Evolutionary conservation across 2,329 filamentous ascomycete species (phyloP), one percentile per base, ranked within the genome.

Genomic region (Alternaria hordeiaustralica): DNA sequence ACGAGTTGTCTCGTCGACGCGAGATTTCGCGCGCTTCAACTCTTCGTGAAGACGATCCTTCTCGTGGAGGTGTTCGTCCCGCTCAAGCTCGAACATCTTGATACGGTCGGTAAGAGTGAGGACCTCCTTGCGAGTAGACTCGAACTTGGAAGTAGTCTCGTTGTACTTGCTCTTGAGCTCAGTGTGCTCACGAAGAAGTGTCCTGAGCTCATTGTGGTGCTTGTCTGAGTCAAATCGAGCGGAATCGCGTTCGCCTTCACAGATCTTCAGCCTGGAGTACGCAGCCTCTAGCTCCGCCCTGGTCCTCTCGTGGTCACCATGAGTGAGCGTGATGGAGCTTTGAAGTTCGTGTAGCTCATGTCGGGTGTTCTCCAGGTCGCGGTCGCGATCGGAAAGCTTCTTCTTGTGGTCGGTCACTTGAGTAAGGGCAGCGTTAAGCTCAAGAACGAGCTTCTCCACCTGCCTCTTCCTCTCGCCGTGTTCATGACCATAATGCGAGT

Each of bases 21-120:
- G 58, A 25, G 61, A 58, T 58, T 66, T 73, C 4, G 66, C 62
- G 12, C 68, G 57, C 57, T 71, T 72, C 44, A 72, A 46, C 3
- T 73, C 71, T n/a, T 74, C 71, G 25, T 72, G 64, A n/a, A 74
- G 49, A 11, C 70, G 60, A 21, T 71, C 71, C 30, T 73, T 73
- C 60, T 72, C 71, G 8, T 73, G 71, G 15, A 73, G 66, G 25
- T 70, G 64, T 36, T 73, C 68, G 10, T 74, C 70, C 25, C 69
- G 58, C 58, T 75, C 72, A 21, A 71, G 30, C 47, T 74, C 70
- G 10, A 65, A 73, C 25, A 72, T 64, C 58, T 69, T 70, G 61
- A 73, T 67, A 41, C 69, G 70, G 6, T 75, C 69, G 7, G 46
- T 65, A 26, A 71, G 66, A 10, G 65, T 62, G 5, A 69, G 30